Evolutionary conservation across 768 basidiomycete genomes (phyloP).

Genomic region (Pleurotus pulmonarius): DNA sequence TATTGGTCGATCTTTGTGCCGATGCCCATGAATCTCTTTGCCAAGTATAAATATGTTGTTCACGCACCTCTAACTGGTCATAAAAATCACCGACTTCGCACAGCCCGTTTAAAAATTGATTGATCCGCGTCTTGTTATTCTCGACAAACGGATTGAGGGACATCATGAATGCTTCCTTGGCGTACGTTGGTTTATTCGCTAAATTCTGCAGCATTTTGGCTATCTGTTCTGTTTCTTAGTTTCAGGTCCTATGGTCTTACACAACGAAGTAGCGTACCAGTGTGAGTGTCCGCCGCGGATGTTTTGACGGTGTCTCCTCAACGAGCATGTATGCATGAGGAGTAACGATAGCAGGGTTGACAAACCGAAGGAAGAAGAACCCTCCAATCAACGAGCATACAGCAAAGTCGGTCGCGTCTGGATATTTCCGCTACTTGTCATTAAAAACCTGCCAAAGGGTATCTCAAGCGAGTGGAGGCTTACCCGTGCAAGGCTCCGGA

Average conservation of each 20-base stretch:
- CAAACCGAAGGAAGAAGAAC: constrained; percentile 99
- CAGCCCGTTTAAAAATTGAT: constrained; percentile 91
- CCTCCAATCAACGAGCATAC: constrained; percentile 98
- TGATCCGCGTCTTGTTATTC: constrained; percentile 96
- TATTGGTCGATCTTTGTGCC: constrained; percentile 91
- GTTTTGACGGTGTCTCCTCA: constrained; percentile 94
- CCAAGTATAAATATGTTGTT: constrained; percentile 1
- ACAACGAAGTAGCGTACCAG: constrained; percentile 48
- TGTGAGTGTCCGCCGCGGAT: constrained; percentile 92
- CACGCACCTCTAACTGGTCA: constrained; percentile 87
- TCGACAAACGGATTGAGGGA: constrained; percentile 98
- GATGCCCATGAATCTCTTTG: too few relatives aligned
- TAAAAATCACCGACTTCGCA: constrained; percentile 99
- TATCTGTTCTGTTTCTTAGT: constrained; percentile 52
- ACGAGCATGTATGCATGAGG: constrained; percentile 99
- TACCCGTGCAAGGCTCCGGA: constrained; percentile 91
- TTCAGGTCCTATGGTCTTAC: background rate
- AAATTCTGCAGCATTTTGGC: constrained; percentile 99
- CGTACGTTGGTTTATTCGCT: constrained; percentile 96
- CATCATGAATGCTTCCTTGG: constrained; percentile 98
- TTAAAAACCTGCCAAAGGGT: constrained; percentile 4
- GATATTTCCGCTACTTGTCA: constrained; percentile 82
- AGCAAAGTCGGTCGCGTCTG: constrained; percentile 95
- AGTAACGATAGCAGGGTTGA: constrained; percentile 98
- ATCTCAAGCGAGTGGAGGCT: constrained; percentile 19